phyloP scores from a whole-genome alignment of 2,329 filamentous ascomycete genomes.

The Aaosphaeria arxii region DNA sequence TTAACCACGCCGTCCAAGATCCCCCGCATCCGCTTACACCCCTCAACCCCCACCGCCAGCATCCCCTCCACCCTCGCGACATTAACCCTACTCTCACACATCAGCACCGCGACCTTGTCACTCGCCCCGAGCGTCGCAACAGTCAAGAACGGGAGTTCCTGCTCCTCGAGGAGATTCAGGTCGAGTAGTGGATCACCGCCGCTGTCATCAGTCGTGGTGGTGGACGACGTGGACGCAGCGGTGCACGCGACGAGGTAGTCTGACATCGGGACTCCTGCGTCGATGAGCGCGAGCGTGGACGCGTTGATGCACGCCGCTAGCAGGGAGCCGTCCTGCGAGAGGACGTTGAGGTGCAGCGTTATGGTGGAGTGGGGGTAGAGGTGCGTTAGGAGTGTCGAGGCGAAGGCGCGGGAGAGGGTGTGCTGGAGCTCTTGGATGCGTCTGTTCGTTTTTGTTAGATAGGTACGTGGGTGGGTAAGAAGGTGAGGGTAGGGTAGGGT shows the following conservation, averaged over 20 bases:
- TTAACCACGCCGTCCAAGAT: conserved; percentile 76
- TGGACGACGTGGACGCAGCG: conserved; percentile 62
- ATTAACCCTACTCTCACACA: conserved; percentile 88
- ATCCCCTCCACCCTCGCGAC: conserved; percentile 81
- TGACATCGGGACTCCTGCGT: conserved; percentile 92
- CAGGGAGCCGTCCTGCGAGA: conserved; percentile 85
- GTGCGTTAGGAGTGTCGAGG: conserved; percentile 76
- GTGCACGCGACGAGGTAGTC: conserved; percentile 89
- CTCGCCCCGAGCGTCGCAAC: conserved; percentile 73
- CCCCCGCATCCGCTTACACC: conserved; percentile 79
- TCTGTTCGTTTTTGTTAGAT: conserved; percentile 44
- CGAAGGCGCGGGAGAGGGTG: conserved; percentile 74
- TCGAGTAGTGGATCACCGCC: conserved; percentile 77
- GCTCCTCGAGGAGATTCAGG: conserved; percentile 75
- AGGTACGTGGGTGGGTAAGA: neutral
- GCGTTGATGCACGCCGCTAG: conserved; percentile 90
- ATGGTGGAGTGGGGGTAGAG: conserved; percentile 88
- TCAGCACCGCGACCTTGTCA: conserved; percentile 73
- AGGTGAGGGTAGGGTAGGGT: neutral
- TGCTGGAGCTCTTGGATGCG: conserved; percentile 77
- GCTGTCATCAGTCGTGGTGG: conserved; percentile 47
- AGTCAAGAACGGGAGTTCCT: conserved; percentile 85
- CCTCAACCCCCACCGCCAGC: conserved; percentile 88
- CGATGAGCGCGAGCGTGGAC: conserved; percentile 83
- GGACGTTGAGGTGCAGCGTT: conserved; percentile 76